These are phyloP conservation scores for Zymoseptoria passerinii DNA, from an alignment of 2,329 filamentous ascomycete genomes.

Conservation along the genomic window DNA sequence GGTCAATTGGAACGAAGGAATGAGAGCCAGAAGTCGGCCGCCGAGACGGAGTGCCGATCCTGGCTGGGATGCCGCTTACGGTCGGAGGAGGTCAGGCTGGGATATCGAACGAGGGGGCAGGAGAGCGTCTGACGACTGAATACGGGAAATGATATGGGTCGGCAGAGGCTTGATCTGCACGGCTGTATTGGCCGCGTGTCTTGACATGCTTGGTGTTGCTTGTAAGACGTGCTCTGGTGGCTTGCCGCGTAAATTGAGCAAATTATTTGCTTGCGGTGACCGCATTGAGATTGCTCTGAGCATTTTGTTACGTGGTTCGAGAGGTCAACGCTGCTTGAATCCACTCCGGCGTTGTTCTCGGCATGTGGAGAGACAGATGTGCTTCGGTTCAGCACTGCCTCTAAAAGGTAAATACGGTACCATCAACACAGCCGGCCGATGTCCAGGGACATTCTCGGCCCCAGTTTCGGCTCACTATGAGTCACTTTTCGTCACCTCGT, in stretches of 20 bases:
- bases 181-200: neutral
- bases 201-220: neutral
- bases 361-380: neutral
- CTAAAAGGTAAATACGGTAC: neutral
- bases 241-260: neutral
- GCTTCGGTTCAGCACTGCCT: neutral
- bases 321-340: neutral
- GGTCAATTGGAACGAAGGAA: conserved; percentile 7
- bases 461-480: conserved; percentile 1
- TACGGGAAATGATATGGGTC: neutral
- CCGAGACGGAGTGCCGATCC: conserved; percentile 4
- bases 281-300: neutral
- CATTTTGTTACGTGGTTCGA: neutral
- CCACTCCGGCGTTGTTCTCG: neutral
- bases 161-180: neutral
- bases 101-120: neutral
- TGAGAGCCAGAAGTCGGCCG: conserved; percentile 3
- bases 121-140: neutral
- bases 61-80: neutral
- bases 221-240: neutral
- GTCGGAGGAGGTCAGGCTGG: neutral
- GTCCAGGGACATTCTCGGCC: neutral
- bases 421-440: neutral
- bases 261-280: neutral
- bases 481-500: conserved; percentile 1